phyloP scores from a whole-genome alignment of 1,139 yeast species.

The Diutina sp. region DNA sequence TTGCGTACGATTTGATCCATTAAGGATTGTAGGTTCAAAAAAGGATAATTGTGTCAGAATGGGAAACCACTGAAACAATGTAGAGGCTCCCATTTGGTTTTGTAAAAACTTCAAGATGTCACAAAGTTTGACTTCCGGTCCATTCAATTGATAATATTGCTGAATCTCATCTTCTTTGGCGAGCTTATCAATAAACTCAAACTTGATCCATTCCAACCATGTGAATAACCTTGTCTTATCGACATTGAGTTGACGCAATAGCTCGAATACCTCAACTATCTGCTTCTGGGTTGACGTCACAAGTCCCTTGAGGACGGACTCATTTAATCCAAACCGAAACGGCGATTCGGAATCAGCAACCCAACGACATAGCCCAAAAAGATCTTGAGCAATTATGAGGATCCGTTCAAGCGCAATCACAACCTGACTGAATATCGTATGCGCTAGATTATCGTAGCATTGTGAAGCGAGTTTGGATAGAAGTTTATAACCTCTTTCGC shows the following conservation, averaged over 20 bases:
- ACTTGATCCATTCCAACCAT: neutral
- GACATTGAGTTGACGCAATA: neutral
- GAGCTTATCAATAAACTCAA: neutral
- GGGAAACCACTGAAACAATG: neutral
- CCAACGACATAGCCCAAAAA: neutral
- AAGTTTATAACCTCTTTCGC: constrained; percentile 55
- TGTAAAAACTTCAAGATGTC: neutral
- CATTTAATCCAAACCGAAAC: neutral
- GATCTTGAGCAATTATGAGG: neutral
- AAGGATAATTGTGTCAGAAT: neutral
- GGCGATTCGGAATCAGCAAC: neutral
- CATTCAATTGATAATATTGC: neutral
- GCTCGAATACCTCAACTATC: neutral
- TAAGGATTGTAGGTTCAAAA: neutral
- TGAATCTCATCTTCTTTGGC: neutral
- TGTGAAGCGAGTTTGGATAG: constrained; percentile 37
- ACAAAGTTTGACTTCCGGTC: neutral
- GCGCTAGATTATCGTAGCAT: neutral
- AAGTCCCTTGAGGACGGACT: neutral
- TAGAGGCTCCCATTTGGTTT: neutral
- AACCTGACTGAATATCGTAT: neutral
- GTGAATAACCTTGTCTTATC: neutral
- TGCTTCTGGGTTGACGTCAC: neutral
- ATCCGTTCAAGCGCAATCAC: neutral
- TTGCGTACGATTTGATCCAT: neutral